Evolutionary conservation across 1,284 basidiomycete species (phyloP).

Genomic region (Papiliotrema fonsecae): DNA sequence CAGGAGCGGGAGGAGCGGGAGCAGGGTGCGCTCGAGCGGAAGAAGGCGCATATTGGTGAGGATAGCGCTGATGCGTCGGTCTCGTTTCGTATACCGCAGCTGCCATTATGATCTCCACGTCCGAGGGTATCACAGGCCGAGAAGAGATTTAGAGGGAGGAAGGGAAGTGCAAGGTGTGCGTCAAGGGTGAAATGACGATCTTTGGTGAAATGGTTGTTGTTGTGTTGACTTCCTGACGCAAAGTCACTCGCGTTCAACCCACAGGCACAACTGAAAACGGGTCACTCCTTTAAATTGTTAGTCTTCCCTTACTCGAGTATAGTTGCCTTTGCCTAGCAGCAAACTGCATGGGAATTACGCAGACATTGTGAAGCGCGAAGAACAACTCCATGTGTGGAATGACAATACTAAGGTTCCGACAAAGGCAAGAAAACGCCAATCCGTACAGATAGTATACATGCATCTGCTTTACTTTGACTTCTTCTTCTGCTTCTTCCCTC

Average conservation of each 20-base stretch:
- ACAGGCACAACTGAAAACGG: too few relatives aligned
- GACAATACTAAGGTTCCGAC: too few relatives aligned
- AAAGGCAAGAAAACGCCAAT: too few relatives aligned
- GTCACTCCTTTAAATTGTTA: too few relatives aligned
- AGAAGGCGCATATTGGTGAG: neutral
- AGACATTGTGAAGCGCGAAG: too few relatives aligned
- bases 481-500: neutral
- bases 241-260: constrained; percentile 4
- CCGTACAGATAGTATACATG: neutral
- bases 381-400: too few relatives aligned
- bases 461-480: neutral
- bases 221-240: neutral
- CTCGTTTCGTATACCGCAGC: neutral
- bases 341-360: too few relatives aligned
- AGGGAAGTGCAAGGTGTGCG: neutral
- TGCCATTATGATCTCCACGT: neutral
- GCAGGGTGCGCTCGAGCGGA: neutral
- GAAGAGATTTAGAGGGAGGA: neutral
- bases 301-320: too few relatives aligned
- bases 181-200: neutral
- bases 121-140: neutral
- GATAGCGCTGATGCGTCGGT: neutral
- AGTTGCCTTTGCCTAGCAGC: too few relatives aligned
- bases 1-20: neutral
- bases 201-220: neutral